Conservation (phyloP, 78 protist genomes). For the Diacronema lutheri region DNA sequence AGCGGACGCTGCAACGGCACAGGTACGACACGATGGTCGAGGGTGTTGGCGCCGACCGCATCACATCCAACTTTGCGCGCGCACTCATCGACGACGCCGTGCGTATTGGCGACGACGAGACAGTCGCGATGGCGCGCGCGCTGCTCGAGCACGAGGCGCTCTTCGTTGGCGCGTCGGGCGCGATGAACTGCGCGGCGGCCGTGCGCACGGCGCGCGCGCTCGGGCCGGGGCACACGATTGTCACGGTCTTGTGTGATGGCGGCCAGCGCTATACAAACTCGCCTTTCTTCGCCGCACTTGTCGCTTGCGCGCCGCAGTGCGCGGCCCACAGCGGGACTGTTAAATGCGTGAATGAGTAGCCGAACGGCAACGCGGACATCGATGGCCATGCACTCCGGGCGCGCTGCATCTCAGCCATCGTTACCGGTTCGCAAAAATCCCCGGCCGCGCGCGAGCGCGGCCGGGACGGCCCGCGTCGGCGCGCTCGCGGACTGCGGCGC, state of each 20-base stretch:
- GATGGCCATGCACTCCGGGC: too few species aligned
- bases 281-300: too few species aligned
- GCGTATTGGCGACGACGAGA: conserved; percentile 58
- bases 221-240: conserved; percentile 70
- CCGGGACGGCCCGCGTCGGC: too few species aligned
- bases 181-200: conserved; percentile 73
- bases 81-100: conserved; percentile 64
- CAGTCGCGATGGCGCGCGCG: conserved; percentile 69
- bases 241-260: conserved; percentile 43
- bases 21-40: conserved; percentile 47
- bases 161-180: conserved; percentile 74
- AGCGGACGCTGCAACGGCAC: conserved; percentile 1
- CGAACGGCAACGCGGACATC: too few species aligned
- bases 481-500: too few species aligned
- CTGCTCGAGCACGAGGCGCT: conserved; percentile 61
- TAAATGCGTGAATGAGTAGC: too few species aligned
- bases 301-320: too few species aligned
- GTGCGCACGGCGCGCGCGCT: conserved; percentile 60
- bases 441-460: too few species aligned
- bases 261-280: neutral
- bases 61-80: conserved; percentile 57
- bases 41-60: conserved; percentile 60
- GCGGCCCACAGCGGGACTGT: too few species aligned
- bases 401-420: too few species aligned
- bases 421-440: too few species aligned